Base-by-base conservation (phyloP, 2,329 filamentous ascomycete species). In the Davidsoniella australis region DNA sequence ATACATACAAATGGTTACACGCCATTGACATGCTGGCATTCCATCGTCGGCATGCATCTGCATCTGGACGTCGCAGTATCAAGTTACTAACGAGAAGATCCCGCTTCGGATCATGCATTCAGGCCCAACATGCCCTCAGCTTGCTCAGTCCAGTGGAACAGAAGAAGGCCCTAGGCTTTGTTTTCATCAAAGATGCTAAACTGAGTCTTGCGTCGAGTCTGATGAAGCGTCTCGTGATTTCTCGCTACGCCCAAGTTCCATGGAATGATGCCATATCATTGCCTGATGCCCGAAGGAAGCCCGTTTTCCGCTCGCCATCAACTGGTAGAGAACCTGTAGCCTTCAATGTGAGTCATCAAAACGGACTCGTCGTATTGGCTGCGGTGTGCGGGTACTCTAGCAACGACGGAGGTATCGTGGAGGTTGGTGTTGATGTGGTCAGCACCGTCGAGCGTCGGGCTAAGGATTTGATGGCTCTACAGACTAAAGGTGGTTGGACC, bases 321-420 rank as follows among this genome's bases (percentile, higher is more conserved):
- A 64, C 52, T 50, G 71, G 53, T 54, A 63, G n/a, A 55, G 64
- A 69, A 56, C 63, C 69, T 16, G 60, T 77, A n/a, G 57, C 66
- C 54, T 88, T 89, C 69, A 89, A 89, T 63, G 73, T 88, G 49
- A 80, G 76, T 42, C 84, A 89, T 62, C 84, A 89, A 66, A 80
- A 79, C 7, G 83, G 84, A 1, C 66, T 89, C 14, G 83, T 87
- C 0, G 74, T 75, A 2, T 66, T 88, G 26, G 70, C 82, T 10
- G 80, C 79, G 12, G 64, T 70, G 2, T 59, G 62, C 40, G 59
- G 58, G 17, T 62, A 63, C 57, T 10, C 47, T 8, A 16, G 33
- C 40, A 18, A 29, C 40, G 33, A 41, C 45, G n/a, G 58, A 47
- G 58, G 64, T 17, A 1, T 56, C 2, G 50, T 61, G 2, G 64